Evolutionary conservation across 1,284 basidiomycete species (phyloP).

Genomic region (Volvariella surrecta): DNA sequence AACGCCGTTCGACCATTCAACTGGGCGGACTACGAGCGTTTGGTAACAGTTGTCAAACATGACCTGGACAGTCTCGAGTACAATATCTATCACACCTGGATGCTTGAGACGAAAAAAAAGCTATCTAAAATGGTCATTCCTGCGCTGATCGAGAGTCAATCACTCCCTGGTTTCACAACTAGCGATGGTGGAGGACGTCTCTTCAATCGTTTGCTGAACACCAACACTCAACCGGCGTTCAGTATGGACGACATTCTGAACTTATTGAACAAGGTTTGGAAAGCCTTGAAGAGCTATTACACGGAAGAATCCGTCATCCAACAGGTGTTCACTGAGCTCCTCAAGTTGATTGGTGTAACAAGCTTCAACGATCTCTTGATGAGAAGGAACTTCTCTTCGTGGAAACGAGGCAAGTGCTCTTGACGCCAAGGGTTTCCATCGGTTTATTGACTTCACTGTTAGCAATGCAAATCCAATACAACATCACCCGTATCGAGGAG

Average conservation of each 20-base stretch:
- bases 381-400: constrained; percentile 98
- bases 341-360: constrained; percentile 95
- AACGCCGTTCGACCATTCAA: constrained; percentile 88
- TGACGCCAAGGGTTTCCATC: constrained; percentile 2
- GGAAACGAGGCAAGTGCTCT: constrained; percentile 83
- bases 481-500: constrained; percentile 96
- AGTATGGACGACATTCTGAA: constrained; percentile 99
- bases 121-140: constrained; percentile 98
- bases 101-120: constrained; percentile 97
- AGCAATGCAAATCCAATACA: constrained; percentile 99
- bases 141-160: constrained; percentile 95
- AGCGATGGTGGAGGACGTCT: constrained; percentile 89
- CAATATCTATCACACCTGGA: constrained; percentile 99
- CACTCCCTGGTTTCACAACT: constrained; percentile 95
- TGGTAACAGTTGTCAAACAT: constrained; percentile 97
- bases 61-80: constrained; percentile 98
- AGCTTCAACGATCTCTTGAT: constrained; percentile 99
- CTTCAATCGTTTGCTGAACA: constrained; percentile 88
- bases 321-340: constrained; percentile 92
- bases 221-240: constrained; percentile 82
- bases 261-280: constrained; percentile 97
- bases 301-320: constrained; percentile 98
- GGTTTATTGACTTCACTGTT: constrained; percentile 4
- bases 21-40: constrained; percentile 94
- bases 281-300: constrained; percentile 97